Percentiles rank a stretch among this genome's conserved stretches.
phyloP scores from a whole-genome alignment of 2,329 filamentous ascomycete species.

The Fusarium pilosicola region DNA sequence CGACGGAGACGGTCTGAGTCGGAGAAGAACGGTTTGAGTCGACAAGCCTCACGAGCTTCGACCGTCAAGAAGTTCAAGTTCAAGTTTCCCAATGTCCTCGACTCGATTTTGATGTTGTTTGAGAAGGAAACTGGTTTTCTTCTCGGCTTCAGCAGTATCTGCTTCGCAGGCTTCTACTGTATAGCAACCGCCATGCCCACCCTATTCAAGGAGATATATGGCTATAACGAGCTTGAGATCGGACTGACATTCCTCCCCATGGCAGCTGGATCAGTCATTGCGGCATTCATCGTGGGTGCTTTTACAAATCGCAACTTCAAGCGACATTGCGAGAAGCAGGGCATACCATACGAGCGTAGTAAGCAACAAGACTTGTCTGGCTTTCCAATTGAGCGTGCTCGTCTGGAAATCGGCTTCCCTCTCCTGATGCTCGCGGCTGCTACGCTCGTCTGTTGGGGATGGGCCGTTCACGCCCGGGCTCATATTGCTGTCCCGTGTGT shows the following conservation, averaged over 20 bases:
- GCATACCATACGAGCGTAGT: conserved; percentile 63
- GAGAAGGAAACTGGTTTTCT: conserved; percentile 57
- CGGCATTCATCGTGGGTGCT: conserved; percentile 60
- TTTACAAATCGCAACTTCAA: conserved; percentile 75
- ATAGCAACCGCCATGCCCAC: conserved; percentile 57
- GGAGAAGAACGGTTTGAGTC: conserved; percentile 10
- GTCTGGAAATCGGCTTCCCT: conserved; percentile 61
- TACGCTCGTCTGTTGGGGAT: conserved; percentile 61
- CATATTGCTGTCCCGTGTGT: conserved; percentile 59
- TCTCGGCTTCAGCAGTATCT: conserved; percentile 55
- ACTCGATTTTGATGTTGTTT: conserved; percentile 52
- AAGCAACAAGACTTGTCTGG: conserved; percentile 59
- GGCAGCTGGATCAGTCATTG: conserved; percentile 59
- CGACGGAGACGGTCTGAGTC: conserved; percentile 22
- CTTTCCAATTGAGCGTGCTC: conserved; percentile 63
- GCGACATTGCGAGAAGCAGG: conserved; percentile 64
- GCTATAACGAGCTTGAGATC: conserved; percentile 64
- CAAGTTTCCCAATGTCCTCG: conserved; percentile 54
- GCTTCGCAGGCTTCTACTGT: conserved; percentile 63
- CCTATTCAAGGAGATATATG: conserved; percentile 63
- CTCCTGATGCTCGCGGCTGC: conserved; percentile 61
- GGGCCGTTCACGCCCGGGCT: conserved; percentile 56
- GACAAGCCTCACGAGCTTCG: conserved; percentile 25
- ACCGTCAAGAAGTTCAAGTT: conserved; percentile 47
- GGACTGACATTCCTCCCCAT: conserved; percentile 65